phyloP scores from a whole-genome alignment of 192 early-diverging fungal genomes.

The Phlyctochytrium planicorne region DNA sequence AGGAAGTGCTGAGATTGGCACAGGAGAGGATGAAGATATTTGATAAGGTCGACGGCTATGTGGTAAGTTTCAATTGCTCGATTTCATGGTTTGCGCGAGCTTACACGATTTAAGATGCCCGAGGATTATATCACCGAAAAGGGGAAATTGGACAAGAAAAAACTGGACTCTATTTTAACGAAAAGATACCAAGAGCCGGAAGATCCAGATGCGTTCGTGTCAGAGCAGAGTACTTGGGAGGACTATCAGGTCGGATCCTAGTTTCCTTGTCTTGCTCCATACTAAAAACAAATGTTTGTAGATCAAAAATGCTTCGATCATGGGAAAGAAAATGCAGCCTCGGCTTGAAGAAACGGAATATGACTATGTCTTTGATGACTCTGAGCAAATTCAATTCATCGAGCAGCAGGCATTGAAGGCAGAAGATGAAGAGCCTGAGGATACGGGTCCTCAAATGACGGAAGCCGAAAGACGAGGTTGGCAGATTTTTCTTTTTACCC shows the following conservation, averaged over 20 bases:
- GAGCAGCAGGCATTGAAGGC: slow-evolving; percentile 57
- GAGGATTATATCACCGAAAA: slow-evolving; percentile 97
- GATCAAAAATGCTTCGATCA: slow-evolving; percentile 55
- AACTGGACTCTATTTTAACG: slow-evolving; percentile 85
- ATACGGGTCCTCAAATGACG: slow-evolving; percentile 5
- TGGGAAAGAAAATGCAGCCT: slow-evolving; percentile 35
- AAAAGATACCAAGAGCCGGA: slow-evolving; percentile 82
- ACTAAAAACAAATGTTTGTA: slow-evolving; percentile 35
- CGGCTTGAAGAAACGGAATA: slow-evolving; percentile 64
- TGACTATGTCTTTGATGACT: slow-evolving; percentile 93
- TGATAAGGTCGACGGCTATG: slow-evolving; percentile 80
- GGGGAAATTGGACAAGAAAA: slow-evolving; percentile 95
- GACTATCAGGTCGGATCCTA: slow-evolving; percentile 75
- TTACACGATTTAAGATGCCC: slow-evolving; percentile 41
- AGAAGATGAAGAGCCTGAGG: too few species aligned
- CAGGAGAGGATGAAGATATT: slow-evolving; percentile 79
- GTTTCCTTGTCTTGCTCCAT: too few species aligned
- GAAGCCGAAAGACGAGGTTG: slow-evolving; percentile 24
- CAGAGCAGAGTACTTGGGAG: slow-evolving; percentile 95
- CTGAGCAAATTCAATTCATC: slow-evolving; percentile 86
- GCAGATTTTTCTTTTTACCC: too few species aligned
- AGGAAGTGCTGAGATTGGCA: slow-evolving; percentile 79
- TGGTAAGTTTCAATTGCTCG: slow-evolving; percentile 12
- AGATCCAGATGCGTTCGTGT: slow-evolving; percentile 62
- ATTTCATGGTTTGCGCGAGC: too few species aligned